Conservation (phyloP, 768 basidiomycete species). For the Lactifluus pinguis region DNA sequence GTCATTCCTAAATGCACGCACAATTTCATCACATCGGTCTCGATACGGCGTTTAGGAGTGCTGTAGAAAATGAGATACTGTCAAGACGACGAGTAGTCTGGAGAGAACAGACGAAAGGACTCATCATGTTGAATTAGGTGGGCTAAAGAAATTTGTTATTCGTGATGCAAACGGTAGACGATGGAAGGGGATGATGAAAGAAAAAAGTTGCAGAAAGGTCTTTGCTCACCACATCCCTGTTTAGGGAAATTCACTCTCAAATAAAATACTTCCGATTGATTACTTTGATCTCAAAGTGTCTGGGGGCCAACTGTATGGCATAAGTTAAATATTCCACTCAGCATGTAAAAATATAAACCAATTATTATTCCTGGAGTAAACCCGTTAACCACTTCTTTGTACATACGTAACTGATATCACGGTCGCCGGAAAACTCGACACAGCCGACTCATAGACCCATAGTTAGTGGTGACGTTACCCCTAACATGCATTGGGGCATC, state of each 20-base stretch:
- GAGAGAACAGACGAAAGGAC: slow-evolving; percentile 22
- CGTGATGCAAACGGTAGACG: neutral
- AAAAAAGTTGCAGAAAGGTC: neutral
- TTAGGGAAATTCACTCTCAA: neutral
- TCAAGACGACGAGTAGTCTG: slow-evolving; percentile 23
- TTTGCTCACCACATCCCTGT: neutral
- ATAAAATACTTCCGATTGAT: neutral
- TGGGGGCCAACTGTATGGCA: neutral
- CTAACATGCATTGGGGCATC: neutral
- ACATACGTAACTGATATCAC: too few relatives aligned
- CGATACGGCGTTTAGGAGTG: slow-evolving; percentile 88
- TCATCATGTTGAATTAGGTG: slow-evolving; percentile 46
- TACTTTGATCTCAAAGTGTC: neutral
- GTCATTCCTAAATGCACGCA: slow-evolving; percentile 30
- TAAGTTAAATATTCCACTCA: neutral
- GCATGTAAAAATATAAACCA: neutral
- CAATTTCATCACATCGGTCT: slow-evolving; percentile 99
- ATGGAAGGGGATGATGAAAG: neutral
- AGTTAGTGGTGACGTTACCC: too few relatives aligned
- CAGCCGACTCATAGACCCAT: too few relatives aligned
- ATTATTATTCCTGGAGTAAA: neutral
- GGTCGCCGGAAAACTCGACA: too few relatives aligned
- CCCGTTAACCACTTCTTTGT: too few relatives aligned
- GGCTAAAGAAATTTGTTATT: slow-evolving; percentile 8
- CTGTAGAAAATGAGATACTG: slow-evolving; percentile 39